Evolutionary conservation across 306 rosid species (phyloP).

Genomic region (Fagus sylvatica): DNA sequence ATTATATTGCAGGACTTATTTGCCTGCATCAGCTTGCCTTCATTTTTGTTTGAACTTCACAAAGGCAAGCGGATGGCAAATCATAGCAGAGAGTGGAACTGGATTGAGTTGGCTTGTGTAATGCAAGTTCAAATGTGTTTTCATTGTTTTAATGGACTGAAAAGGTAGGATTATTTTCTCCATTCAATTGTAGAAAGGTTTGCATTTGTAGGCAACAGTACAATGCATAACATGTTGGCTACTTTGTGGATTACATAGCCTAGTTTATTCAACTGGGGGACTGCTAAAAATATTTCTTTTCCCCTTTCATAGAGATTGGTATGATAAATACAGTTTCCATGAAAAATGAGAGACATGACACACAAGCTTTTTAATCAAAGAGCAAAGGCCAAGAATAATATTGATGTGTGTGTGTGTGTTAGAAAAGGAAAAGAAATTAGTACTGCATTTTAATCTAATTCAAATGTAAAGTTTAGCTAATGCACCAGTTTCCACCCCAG

Average conservation of each 20-base stretch:
- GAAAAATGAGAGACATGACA: not conserved
- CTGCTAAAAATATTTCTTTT: not conserved
- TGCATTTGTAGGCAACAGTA: not conserved
- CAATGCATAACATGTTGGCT: not conserved
- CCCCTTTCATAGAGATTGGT: not conserved
- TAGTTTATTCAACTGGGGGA: not conserved
- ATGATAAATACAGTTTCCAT: not conserved
- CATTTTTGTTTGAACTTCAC: not conserved
- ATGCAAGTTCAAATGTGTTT: not conserved
- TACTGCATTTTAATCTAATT: too few species aligned
- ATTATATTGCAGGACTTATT: not conserved
- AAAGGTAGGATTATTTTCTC: not conserved
- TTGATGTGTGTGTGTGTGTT: too few species aligned
- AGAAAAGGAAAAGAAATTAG: too few species aligned
- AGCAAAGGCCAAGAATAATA: not conserved
- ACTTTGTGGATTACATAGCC: not conserved
- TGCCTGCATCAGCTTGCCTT: not conserved
- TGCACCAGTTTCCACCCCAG: too few species aligned
- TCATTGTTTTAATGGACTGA: not conserved
- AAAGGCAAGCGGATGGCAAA: not conserved
- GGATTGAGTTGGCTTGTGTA: not conserved
- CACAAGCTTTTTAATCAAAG: not conserved
- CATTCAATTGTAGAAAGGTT: not conserved
- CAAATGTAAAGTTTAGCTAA: too few species aligned
- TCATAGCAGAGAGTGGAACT: not conserved